Base-by-base conservation (phyloP, 192 early-diverging fungal species). In the Dissophora ornata region DNA sequence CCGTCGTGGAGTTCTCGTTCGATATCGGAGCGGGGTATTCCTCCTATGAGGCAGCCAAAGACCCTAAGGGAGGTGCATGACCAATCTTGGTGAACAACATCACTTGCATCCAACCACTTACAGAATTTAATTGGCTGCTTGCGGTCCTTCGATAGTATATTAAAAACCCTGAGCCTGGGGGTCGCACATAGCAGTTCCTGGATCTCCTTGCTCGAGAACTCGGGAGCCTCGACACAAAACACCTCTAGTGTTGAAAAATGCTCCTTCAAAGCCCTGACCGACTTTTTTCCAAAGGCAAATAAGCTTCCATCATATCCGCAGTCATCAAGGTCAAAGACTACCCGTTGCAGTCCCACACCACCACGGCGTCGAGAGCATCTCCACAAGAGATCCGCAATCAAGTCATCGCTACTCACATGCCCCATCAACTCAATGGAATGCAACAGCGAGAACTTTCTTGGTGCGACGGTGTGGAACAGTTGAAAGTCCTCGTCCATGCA, bases 121-220 rank as follows among this genome's bases (percentile, higher is more conserved):
- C 32, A 3, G 54, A 13, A 38, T 38, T 41, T 4, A 12, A 56
- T 25, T 41, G 36, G 21, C 36, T 33, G 16, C 15, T 13, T 56
- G 54, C 54, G 54, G 21, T 56, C 54, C 36, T 22, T 19, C 2
- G 32, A 12, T 33, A 56, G 36, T 24, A 56, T 56, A 33, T 56
- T 56, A 33, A 56, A 56, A 18, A 56, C 54, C 9, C 21, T 40
- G 54, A 56, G 54, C 22, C 34, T 34, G 36, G 54, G 24, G 13
- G 33, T 25, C 24, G 54, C 33, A 56, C 54, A 41, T 56, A 56
- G 54, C 54, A 56, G 54, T 25, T 24, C 30, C 54, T 56, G 54
- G 21, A 56, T 56, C 21, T 56, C 36, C 21, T 56, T 56, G 36
- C 54, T 41, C 13, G 54, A 40, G 36, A 41, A 25, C 11, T 24